Conservation (phyloP, 306 rosid genomes). For the Cucumis hystrix region DNA sequence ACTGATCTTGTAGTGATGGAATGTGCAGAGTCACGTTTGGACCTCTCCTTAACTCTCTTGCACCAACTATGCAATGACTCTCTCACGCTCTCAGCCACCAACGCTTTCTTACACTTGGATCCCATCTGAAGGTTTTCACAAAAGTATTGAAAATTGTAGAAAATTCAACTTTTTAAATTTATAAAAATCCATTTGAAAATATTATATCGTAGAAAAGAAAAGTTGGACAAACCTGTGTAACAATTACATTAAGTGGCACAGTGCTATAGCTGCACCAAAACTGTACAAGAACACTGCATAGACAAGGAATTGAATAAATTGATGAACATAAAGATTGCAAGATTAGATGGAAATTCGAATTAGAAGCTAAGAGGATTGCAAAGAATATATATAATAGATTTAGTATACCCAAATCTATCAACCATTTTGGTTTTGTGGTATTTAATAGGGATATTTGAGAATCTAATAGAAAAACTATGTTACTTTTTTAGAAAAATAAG, state of each 20-base stretch:
- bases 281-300: conserved; percentile 73
- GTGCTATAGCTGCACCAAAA: conserved; percentile 98
- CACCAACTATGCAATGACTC: conserved; percentile 96
- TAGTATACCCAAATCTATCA: not conserved
- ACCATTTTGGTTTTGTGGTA: not conserved
- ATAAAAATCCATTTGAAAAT: not conserved
- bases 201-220: not conserved
- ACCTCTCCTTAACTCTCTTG: conserved; percentile 79
- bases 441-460: not conserved
- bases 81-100: conserved; percentile 78
- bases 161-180: not conserved
- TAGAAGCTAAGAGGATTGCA: not conserved
- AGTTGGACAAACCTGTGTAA: conserved; percentile 54
- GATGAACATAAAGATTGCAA: not conserved
- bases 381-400: not conserved
- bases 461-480: too few species aligned
- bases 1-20: conserved; percentile 61
- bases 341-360: not conserved
- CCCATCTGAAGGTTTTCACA: conserved; percentile 55
- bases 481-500: not conserved
- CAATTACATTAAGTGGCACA: conserved; percentile 79
- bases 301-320: not conserved
- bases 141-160: not conserved
- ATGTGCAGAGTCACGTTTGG: conserved; percentile 47
- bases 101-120: conserved; percentile 63